Conservation (phyloP, 495 filamentous ascomycete genomes). For the Xylaria longipes region DNA sequence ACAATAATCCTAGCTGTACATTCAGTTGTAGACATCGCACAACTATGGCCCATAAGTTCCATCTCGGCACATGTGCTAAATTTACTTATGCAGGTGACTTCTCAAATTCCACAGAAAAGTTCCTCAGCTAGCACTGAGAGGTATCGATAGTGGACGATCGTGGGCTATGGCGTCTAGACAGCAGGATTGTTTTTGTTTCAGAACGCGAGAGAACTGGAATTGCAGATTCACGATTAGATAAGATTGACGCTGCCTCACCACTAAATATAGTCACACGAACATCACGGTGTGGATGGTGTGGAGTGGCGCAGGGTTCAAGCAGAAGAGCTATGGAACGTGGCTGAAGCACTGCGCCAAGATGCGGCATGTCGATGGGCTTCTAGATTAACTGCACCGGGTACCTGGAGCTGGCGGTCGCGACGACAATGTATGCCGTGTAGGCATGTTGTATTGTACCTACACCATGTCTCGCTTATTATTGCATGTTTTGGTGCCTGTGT, state of each 20-base stretch:
- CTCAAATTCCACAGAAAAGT: conserved; percentile 2
- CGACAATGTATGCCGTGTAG: no score
- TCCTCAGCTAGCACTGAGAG: not conserved
- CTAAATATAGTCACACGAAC: conserved; percentile 11
- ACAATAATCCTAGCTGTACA: not conserved
- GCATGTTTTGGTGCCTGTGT: not conserved
- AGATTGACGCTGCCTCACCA: not conserved
- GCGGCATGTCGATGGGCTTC: not conserved
- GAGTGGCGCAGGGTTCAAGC: conserved; percentile 1
- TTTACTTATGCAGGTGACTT: not conserved
- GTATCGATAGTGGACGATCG: no score
- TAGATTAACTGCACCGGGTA: no score
- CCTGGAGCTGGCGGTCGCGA: no score
- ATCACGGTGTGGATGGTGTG: not conserved
- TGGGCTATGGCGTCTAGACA: no score
- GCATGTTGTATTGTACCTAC: no score
- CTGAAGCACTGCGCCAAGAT: not conserved
- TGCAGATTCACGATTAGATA: conserved; percentile 10
- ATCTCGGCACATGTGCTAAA: not conserved
- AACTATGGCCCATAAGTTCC: not conserved
- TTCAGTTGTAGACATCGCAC: not conserved
- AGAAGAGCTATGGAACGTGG: not conserved
- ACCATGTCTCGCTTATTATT: not conserved
- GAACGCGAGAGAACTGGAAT: not conserved
- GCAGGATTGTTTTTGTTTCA: not conserved